Percentiles rank a stretch among this genome's conserved stretches.
These are phyloP conservation scores for Calycina herbarum DNA, from an alignment of 2,329 filamentous ascomycete genomes.

Conservation along the genomic window DNA sequence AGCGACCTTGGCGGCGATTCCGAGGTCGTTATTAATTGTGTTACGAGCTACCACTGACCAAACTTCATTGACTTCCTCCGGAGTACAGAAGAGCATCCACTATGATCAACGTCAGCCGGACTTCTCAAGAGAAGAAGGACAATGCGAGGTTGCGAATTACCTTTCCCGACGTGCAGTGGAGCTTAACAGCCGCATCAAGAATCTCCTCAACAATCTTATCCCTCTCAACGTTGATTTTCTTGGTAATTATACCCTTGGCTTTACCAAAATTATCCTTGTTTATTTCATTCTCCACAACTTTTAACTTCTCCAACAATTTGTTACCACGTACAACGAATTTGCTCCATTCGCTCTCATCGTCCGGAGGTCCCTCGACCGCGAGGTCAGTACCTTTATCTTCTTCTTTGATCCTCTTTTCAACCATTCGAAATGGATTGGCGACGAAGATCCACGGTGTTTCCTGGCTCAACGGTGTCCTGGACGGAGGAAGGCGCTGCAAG, in stretches of 20 bases:
- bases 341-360: slow-evolving; percentile 26
- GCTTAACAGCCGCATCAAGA: slow-evolving; percentile 58
- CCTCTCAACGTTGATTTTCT: slow-evolving; percentile 36
- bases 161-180: slow-evolving; percentile 65
- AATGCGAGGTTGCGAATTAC: slow-evolving; percentile 39
- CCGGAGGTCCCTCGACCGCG: slow-evolving; percentile 32
- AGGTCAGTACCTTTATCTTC: slow-evolving; percentile 30
- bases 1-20: slow-evolving; percentile 71
- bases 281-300: slow-evolving; percentile 47
- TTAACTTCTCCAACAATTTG: slow-evolving; percentile 37
- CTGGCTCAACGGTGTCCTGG: slow-evolving; percentile 37
- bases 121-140: neutral
- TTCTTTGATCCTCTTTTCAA: slow-evolving; percentile 10
- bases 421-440: slow-evolving; percentile 56
- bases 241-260: slow-evolving; percentile 24
- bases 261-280: slow-evolving; percentile 43
- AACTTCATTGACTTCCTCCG: slow-evolving; percentile 55
- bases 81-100: slow-evolving; percentile 73
- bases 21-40: slow-evolving; percentile 68
- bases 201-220: slow-evolving; percentile 55
- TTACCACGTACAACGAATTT: slow-evolving; percentile 25
- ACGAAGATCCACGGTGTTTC: slow-evolving; percentile 70
- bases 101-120: slow-evolving; percentile 34
- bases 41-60: slow-evolving; percentile 69
- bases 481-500: slow-evolving; percentile 65